Base-by-base conservation (phyloP, 1,139 yeast species). In the Yarrowia galli region DNA sequence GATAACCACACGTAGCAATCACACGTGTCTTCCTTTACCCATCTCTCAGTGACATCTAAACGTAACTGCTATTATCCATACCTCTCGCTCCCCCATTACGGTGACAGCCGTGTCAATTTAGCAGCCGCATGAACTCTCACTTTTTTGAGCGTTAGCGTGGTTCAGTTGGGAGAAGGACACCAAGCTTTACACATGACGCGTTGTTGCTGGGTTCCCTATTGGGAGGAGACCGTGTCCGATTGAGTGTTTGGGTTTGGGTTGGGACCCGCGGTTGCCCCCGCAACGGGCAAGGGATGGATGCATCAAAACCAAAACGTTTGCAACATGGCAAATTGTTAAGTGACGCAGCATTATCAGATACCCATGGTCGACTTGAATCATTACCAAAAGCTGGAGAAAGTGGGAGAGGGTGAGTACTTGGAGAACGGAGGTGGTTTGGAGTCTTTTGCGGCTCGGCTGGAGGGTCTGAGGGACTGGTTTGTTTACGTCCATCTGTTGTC, bases 311-410 rank as follows among this genome's bases (percentile, higher is more conserved):
- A 58, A 43, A 58, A 58, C 64, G 64, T 58, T 43, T 58, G 51
- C 64, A 58, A 58, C 64, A 58, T 54, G 64, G 28, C 35, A 32
- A 28, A 42, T 43, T 58, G 64, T 58, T 43, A 58, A 58, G 64
- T 43, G 32, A 58, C 64, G 51, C 64, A 58, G 51, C 64, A 58
- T 58, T 43, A 43, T 58, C 64, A 58, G 64, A 58, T 58, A 58
- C 64, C 56, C 66, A 61, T 61, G 66, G 66, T 61, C 25, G 66
- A 61, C 54, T 35, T 61, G 15, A 48, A 48, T 48, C 56, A 61
- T 22, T 93, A 90, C 78, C 96, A 92, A 77, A 91, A 96, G 76
- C 87, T 95, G 73, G 99, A 95, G 79, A 95, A 95, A 79, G 92
- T 95, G 65, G 99, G 99, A 54, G 99, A 96, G 81, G 99, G 95